Conservation (phyloP, 768 basidiomycete genomes). For the Amanita polypyramis region DNA sequence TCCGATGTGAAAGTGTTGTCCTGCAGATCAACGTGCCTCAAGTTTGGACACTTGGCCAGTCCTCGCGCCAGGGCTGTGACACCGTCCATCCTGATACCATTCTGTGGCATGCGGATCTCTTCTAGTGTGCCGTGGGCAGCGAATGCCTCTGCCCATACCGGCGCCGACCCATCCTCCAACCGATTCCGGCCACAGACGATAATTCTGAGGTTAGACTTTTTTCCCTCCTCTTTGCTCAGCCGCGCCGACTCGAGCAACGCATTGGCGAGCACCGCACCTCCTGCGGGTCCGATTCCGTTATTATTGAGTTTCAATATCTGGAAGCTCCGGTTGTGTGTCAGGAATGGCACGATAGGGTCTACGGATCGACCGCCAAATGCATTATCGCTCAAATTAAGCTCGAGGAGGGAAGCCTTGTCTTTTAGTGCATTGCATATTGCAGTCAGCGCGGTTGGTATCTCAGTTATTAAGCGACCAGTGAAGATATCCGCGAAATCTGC, state of each 20-base stretch:
- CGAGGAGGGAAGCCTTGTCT: constrained; percentile 68
- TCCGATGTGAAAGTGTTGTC: constrained; percentile 78
- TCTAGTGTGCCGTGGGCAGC: constrained; percentile 69
- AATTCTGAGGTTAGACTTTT: constrained; percentile 59
- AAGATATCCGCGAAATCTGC: constrained; percentile 98
- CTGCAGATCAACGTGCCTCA: constrained; percentile 82
- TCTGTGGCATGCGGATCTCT: constrained; percentile 94
- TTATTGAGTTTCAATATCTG: constrained; percentile 87
- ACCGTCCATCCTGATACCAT: constrained; percentile 92
- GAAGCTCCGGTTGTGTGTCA: constrained; percentile 73
- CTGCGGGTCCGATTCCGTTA: constrained; percentile 90
- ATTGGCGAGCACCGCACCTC: constrained; percentile 75
- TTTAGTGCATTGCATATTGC: constrained; percentile 84
- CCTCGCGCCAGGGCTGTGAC: constrained; percentile 72
- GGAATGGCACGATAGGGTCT: constrained; percentile 86
- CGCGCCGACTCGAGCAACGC: constrained; percentile 73
- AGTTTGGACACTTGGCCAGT: constrained; percentile 49
- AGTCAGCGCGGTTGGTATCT: constrained; percentile 85
- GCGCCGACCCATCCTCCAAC: constrained; percentile 84
- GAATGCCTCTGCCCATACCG: constrained; percentile 81
- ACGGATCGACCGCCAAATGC: constrained; percentile 95
- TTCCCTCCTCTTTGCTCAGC: constrained; percentile 53
- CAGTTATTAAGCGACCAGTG: constrained; percentile 89
- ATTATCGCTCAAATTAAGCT: constrained; percentile 90
- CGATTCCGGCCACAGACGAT: constrained; percentile 94